phyloP scores from a whole-genome alignment of 2,329 filamentous ascomycete genomes.

The Trichophyton equinum region DNA sequence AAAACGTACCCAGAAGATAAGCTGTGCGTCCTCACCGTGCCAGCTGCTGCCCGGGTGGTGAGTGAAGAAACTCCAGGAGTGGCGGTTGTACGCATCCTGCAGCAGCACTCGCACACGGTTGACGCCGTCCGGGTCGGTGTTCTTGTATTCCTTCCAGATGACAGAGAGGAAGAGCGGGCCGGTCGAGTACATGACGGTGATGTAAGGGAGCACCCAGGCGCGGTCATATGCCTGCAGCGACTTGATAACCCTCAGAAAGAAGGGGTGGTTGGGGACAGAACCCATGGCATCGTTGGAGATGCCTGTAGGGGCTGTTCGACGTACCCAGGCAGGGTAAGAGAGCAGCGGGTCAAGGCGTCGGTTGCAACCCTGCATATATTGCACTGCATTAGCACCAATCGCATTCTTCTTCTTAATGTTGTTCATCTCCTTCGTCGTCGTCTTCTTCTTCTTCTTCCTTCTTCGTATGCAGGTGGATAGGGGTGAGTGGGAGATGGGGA shows the following conservation, averaged over 20 bases:
- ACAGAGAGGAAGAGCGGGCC: slow-evolving; percentile 65
- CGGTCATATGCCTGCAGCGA: slow-evolving; percentile 54
- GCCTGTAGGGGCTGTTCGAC: slow-evolving; percentile 60
- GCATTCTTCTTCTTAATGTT: slow-evolving; percentile 10
- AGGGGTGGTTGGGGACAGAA: slow-evolving; percentile 57
- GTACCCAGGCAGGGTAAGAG: slow-evolving; percentile 56
- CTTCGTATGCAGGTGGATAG: not conserved
- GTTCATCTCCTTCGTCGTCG: no score
- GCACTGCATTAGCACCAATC: not conserved
- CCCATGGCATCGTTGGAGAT: slow-evolving; percentile 76
- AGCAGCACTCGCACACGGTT: slow-evolving; percentile 55
- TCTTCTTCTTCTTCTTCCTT: no score
- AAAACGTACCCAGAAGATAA: slow-evolving; percentile 50
- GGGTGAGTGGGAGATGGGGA: not conserved
- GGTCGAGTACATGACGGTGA: slow-evolving; percentile 68
- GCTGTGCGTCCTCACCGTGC: slow-evolving; percentile 50
- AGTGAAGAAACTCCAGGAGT: slow-evolving; percentile 60
- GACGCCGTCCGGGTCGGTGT: slow-evolving; percentile 29
- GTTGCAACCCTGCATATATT: slow-evolving; percentile 47
- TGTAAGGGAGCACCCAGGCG: slow-evolving; percentile 58
- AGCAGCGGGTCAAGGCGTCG: slow-evolving; percentile 56
- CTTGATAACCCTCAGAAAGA: slow-evolving; percentile 58
- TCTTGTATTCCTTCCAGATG: slow-evolving; percentile 62
- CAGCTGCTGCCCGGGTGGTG: slow-evolving; percentile 53
- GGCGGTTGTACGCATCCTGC: slow-evolving; percentile 55